Base-by-base conservation (phyloP, 306 rosid genomes). In the Castanea mollissima region DNA sequence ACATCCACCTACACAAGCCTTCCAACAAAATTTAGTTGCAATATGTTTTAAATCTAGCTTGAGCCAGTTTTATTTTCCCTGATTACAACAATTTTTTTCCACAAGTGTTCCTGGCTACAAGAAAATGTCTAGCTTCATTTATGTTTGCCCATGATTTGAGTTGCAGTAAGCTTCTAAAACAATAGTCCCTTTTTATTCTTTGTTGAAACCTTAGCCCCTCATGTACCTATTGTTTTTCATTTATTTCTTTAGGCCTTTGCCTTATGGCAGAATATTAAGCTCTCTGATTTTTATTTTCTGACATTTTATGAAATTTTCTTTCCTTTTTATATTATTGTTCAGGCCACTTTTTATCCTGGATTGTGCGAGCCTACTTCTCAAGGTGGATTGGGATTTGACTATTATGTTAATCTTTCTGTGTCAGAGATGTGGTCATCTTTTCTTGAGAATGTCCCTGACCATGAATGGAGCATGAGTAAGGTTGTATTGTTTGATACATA, bases 311-410 rank as follows among this genome's bases (percentile, higher is more conserved):
- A 29, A 20, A 5, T 80, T 55, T 44, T 21, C 55, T 27, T 27
- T 7, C 19, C 25, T 76, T 81, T 70, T 81, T 70, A 23, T 23
- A 69, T 82, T 74, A 16, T 80, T 80, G 52, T 82, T 80, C 89
- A 95, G 99, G 95, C 96, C 80, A 91, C 97, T 44, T 90, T 83
- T 89, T 92, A 91, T 80, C 99, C 98, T 38, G 98, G 99, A 71
- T 75, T 92, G 64, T 92, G 98, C 78, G 97, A 95, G 82, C 94
- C 97, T 73, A 88, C 87, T 86, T 90, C 97, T 74, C 99, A 95
- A 89, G 99, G 99, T 75, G 99, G 99, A 78, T 75, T 95, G 74
- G 97, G 99, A 83, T 95, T 95, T 92, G 97, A 95, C 91, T 95
- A 90, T 85, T 88, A 80, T 77, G 96, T 95, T 85, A 95, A 92